Evolutionary conservation across 441 rosid species (phyloP).

Genomic region (Aleurites moluccanus): DNA sequence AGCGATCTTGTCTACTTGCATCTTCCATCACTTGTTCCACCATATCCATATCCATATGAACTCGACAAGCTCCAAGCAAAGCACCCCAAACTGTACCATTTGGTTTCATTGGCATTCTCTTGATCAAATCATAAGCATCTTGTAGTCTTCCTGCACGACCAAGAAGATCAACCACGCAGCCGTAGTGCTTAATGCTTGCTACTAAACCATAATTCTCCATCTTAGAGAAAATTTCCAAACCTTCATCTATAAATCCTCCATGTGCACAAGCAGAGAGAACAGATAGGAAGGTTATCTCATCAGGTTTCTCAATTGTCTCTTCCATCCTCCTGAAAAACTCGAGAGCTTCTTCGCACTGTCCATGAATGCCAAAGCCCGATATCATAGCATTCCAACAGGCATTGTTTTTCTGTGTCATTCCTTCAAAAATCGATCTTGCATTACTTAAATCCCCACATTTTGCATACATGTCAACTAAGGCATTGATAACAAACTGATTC

Average conservation of each 20-base stretch:
- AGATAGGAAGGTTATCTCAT: constrained; percentile 26
- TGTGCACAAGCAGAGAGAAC: constrained; percentile 33
- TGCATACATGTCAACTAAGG: constrained; percentile 32
- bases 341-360: constrained; percentile 25
- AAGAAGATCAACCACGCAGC: constrained; percentile 31
- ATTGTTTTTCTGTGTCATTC: constrained; percentile 14
- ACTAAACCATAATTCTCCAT: constrained; percentile 22
- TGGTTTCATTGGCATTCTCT: constrained; percentile 29
- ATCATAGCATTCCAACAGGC: constrained; percentile 33
- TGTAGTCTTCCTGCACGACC: constrained; percentile 30
- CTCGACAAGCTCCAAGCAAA: constrained; percentile 28
- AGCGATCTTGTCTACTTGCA: background rate
- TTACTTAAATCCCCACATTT: constrained; percentile 32
- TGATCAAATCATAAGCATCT: constrained; percentile 27
- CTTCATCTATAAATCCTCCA: constrained; percentile 26
- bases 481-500: constrained; percentile 29
- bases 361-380: constrained; percentile 26
- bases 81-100: constrained; percentile 32
- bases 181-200: constrained; percentile 23
- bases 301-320: constrained; percentile 24
- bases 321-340: constrained; percentile 28
- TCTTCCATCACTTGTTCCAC: constrained; percentile 43
- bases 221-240: constrained; percentile 22
- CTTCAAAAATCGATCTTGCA: constrained; percentile 23
- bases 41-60: constrained; percentile 26